Evolutionary conservation across 495 filamentous ascomycete species (phyloP).

Genomic region (Penicillium antarcticum): DNA sequence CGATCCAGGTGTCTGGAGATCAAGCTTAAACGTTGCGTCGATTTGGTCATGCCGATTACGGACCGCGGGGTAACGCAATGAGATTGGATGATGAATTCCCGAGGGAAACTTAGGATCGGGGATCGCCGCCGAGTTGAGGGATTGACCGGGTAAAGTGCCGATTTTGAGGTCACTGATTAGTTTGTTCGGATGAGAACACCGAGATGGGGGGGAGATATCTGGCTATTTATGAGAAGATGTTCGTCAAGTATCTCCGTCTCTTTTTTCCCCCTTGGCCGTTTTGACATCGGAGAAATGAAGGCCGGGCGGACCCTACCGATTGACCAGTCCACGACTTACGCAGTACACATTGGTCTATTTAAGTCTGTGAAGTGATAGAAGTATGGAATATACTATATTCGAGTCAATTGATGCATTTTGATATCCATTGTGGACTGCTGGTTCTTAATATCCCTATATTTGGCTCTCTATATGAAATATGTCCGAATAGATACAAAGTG

Average conservation of each 20-base stretch:
- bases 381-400: too few species aligned
- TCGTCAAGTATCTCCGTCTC: neutral
- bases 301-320: slow-evolving; percentile 17
- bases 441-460: too few species aligned
- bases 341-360: slow-evolving; percentile 7
- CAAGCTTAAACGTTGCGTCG: slow-evolving; percentile 66
- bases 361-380: too few species aligned
- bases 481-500: too few species aligned
- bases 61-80: slow-evolving; percentile 35
- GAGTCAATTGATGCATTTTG: too few species aligned
- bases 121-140: slow-evolving; percentile 30
- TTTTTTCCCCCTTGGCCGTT: neutral
- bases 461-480: too few species aligned
- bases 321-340: slow-evolving; percentile 3
- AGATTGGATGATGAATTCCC: slow-evolving; percentile 24
- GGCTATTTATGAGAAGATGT: neutral
- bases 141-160: neutral
- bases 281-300: slow-evolving; percentile 1
- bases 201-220: neutral
- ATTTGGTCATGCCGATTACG: slow-evolving; percentile 51
- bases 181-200: neutral
- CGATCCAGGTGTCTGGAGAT: slow-evolving; percentile 78
- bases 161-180: slow-evolving; percentile 1
- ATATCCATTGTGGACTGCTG: too few species aligned
- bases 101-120: slow-evolving; percentile 27